These are phyloP conservation scores for Verticillium tricorpus DNA, from an alignment of 2,329 filamentous ascomycete species.

Conservation along the genomic window DNA sequence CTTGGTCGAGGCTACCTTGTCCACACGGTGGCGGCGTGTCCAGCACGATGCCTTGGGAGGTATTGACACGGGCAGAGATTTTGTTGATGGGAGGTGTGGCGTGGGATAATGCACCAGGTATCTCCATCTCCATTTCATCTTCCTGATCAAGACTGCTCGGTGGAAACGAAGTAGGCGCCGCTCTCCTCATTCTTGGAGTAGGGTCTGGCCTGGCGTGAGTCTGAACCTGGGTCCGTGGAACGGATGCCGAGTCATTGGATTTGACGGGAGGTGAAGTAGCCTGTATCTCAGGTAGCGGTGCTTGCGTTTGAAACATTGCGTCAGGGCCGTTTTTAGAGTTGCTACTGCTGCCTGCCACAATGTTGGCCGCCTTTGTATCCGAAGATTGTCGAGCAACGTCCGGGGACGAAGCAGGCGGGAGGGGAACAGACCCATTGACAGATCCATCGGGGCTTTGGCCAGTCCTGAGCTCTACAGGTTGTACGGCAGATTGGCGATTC, in stretches of 20 bases:
- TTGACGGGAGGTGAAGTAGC: constrained; percentile 3
- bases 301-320: neutral
- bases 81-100: constrained; percentile 10
- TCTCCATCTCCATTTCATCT: constrained; percentile 30
- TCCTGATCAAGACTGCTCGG: constrained; percentile 20
- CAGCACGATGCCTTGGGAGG: neutral
- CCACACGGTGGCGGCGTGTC: constrained; percentile 18
- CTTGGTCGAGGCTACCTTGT: constrained; percentile 14
- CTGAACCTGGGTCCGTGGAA: neutral
- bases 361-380: neutral
- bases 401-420: neutral
- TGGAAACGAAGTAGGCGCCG: constrained; percentile 3
- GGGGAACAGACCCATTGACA: neutral
- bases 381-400: neutral
- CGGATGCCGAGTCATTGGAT: neutral
- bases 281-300: neutral
- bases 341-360: neutral
- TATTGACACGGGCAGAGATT: constrained; percentile 2
- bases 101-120: constrained; percentile 21
- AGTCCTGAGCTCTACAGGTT: neutral
- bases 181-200: neutral
- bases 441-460: neutral
- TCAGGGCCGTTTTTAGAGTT: neutral
- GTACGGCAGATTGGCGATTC: neutral
- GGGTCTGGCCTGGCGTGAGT: neutral